A percentile compares a stretch with the other conserved stretches of the same genome.
Conservation (phyloP, 208 protist species). For the Wallacemonas collosoma region DNA sequence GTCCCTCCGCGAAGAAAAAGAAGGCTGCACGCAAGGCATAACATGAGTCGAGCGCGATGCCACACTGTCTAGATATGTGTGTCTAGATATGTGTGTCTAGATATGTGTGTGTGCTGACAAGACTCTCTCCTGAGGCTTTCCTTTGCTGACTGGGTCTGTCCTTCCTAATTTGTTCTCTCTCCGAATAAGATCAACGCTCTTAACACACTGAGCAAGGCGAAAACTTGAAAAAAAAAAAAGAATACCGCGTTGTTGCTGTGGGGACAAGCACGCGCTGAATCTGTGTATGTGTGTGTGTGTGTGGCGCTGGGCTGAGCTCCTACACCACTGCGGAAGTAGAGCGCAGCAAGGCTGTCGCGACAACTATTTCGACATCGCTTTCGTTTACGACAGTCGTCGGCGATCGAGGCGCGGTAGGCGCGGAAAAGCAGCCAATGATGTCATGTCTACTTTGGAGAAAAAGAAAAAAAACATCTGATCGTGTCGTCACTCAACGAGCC, state of each 20-base stretch:
- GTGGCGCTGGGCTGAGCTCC: too few species aligned
- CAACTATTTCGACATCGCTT: too few species aligned
- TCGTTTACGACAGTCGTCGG: too few species aligned
- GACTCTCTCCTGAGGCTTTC: not conserved
- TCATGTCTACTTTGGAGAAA: not conserved
- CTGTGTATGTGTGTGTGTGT: too few species aligned
- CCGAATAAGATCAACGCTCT: not conserved
- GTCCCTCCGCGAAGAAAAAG: slow-evolving; percentile 19
- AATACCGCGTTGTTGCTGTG: not conserved
- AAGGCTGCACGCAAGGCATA: slow-evolving; percentile 23
- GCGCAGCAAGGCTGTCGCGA: too few species aligned
- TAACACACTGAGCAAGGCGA: not conserved
- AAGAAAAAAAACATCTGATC: slow-evolving; percentile 1
- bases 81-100: not conserved
- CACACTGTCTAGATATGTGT: not conserved
- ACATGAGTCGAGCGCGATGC: not conserved
- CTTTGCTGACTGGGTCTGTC: not conserved
- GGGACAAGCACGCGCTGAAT: too few species aligned
- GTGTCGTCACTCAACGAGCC: too few species aligned
- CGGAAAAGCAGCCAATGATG: too few species aligned
- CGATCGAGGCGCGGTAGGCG: too few species aligned
- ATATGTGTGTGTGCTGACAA: not conserved
- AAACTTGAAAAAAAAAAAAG: slow-evolving; percentile 23
- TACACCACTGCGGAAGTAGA: too few species aligned
- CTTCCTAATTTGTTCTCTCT: not conserved